Conservation (phyloP, 2,329 filamentous ascomycete genomes). For the Laburnicola sp. region DNA sequence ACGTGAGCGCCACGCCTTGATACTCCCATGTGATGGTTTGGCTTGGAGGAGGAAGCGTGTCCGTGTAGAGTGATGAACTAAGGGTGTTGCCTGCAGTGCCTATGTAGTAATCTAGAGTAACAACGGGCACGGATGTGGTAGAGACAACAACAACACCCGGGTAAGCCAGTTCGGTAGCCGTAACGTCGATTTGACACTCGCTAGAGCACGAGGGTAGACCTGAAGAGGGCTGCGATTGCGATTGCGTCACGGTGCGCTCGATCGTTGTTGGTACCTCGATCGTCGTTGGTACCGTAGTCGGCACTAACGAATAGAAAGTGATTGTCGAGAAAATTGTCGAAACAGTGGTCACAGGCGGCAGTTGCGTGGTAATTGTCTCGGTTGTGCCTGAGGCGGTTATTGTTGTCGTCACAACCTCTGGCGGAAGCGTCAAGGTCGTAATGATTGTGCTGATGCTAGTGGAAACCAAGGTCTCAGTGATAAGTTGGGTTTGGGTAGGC, state of each 20-base stretch:
- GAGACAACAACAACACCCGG: slow-evolving; percentile 28
- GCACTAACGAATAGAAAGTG: slow-evolving; percentile 22
- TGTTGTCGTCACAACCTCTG: slow-evolving; percentile 5
- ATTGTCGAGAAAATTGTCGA: slow-evolving; percentile 28
- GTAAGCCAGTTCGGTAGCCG: slow-evolving; percentile 32
- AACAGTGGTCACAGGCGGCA: slow-evolving; percentile 30
- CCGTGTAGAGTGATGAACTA: slow-evolving; percentile 20
- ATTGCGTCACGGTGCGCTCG: slow-evolving; percentile 22
- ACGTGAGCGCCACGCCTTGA: slow-evolving; percentile 31
- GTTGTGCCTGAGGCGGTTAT: slow-evolving; percentile 18
- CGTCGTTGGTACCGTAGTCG: slow-evolving; percentile 23
- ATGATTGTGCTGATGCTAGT: slow-evolving; percentile 22
- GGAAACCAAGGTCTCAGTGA: slow-evolving; percentile 16
- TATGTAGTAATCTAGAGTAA: slow-evolving; percentile 28
- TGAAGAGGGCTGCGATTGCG: slow-evolving; percentile 10
- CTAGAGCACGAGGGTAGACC: slow-evolving; percentile 25
- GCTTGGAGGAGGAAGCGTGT: slow-evolving; percentile 15
- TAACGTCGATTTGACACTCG: slow-evolving; percentile 38
- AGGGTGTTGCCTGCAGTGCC: slow-evolving; percentile 16
- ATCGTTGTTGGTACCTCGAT: slow-evolving; percentile 9
- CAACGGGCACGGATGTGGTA: slow-evolving; percentile 11
- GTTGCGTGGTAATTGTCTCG: slow-evolving; percentile 26
- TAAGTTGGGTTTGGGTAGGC: slow-evolving; percentile 8
- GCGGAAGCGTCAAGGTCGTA: slow-evolving; percentile 18
- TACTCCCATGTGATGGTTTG: slow-evolving; percentile 34